Percentiles rank a stretch among this genome's conserved stretches.
These are phyloP conservation scores for Calonectria crousiana DNA, from an alignment of 2,329 filamentous ascomycete genomes.

Conservation along the genomic window DNA sequence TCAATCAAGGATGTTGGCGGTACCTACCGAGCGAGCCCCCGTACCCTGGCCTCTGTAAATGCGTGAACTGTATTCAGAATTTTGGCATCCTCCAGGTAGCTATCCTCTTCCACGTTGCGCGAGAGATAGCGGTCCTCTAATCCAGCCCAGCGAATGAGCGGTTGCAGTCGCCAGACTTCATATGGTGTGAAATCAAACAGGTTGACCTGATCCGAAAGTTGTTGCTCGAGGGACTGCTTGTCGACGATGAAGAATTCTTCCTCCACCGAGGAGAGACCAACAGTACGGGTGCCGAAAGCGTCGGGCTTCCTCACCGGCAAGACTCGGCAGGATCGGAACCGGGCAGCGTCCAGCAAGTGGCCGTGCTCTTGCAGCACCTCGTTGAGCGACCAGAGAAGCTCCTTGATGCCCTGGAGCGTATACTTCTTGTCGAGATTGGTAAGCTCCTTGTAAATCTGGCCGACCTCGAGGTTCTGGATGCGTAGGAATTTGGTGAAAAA, in stretches of 20 bases:
- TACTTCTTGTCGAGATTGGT: conserved; percentile 25
- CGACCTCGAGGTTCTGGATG: conserved; percentile 32
- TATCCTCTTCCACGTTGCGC: conserved; percentile 28
- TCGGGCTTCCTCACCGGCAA: conserved; percentile 35
- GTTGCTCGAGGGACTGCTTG: conserved; percentile 32
- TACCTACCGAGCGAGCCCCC: conserved; percentile 34
- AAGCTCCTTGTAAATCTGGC: conserved; percentile 33
- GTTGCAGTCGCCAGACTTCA: conserved; percentile 37
- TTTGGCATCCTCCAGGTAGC: conserved; percentile 1
- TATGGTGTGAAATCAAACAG: conserved; percentile 34
- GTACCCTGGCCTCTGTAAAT: not conserved
- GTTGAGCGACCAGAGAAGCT: conserved; percentile 32
- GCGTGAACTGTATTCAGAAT: conserved; percentile 34
- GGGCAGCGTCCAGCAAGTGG: conserved; percentile 32
- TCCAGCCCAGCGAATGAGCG: conserved; percentile 35
- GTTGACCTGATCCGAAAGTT: conserved; percentile 32
- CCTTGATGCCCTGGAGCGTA: conserved; percentile 19
- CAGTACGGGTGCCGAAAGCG: conserved; percentile 8
- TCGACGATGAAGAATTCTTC: conserved; percentile 39
- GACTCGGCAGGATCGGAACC: conserved; percentile 26
- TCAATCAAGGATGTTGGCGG: too few relatives aligned
- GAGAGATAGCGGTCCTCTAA: conserved; percentile 38
- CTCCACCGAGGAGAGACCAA: conserved; percentile 32
- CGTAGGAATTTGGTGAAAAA: conserved; percentile 39
- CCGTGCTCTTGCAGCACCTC: conserved; percentile 34